Percentiles rank a stretch among this genome's conserved stretches.
phyloP scores from a whole-genome alignment of 73 alveolate species.

The Paramecium primaurelia region DNA sequence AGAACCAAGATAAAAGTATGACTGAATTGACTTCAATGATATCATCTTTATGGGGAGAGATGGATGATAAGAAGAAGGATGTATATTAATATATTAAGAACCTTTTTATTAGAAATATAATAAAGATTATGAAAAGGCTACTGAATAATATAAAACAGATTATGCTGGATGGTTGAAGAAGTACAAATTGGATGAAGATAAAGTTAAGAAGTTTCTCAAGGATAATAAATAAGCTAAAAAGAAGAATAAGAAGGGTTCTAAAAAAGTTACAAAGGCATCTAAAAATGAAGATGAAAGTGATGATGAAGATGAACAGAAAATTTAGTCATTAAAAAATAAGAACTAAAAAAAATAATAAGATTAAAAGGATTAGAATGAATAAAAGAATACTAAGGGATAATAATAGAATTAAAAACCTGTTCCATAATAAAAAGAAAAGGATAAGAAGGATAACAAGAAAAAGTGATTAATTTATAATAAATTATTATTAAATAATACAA shows the following conservation, averaged over 20 bases:
- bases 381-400: not conserved
- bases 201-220: not conserved
- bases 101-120: not conserved
- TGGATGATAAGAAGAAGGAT: slow-evolving; percentile 18
- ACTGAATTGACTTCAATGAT: slow-evolving; percentile 16
- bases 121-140: not conserved
- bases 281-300: not conserved
- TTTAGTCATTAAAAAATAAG: not conserved
- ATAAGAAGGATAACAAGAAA: not conserved
- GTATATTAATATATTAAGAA: not conserved
- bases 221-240: not conserved
- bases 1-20: slow-evolving; percentile 22
- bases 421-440: not conserved
- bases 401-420: not conserved
- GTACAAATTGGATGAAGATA: not conserved
- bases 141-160: not conserved
- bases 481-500: not conserved
- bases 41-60: not conserved
- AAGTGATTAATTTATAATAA: not conserved
- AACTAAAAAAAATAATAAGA: not conserved
- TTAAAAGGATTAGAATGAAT: not conserved
- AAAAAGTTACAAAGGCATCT: not conserved
- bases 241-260: slow-evolving; percentile 3
- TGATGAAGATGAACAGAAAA: not conserved
- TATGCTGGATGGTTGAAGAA: not conserved